phyloP scores from a whole-genome alignment of 2,329 filamentous ascomycete species.

The Botrytis cinerea region DNA sequence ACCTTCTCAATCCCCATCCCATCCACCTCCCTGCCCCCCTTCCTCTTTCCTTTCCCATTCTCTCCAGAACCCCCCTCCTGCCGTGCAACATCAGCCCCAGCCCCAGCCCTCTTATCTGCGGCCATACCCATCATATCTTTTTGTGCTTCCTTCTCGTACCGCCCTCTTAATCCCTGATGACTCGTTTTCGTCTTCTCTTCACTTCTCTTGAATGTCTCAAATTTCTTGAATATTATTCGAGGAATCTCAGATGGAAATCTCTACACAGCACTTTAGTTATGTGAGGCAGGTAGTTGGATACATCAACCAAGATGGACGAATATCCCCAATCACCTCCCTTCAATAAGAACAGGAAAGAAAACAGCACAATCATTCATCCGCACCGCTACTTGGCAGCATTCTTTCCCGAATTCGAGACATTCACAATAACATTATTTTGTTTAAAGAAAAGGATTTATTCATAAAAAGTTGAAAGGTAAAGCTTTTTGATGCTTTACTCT shows the following conservation, averaged over 20 bases:
- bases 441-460: neutral
- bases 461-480: conserved; percentile 1
- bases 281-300: neutral
- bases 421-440: neutral
- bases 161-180: neutral
- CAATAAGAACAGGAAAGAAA: neutral
- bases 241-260: neutral
- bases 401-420: too few relatives aligned
- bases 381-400: conserved; percentile 9
- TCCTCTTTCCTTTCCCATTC: too few relatives aligned
- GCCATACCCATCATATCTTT: neutral
- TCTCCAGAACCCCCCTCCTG: neutral
- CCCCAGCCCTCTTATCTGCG: neutral
- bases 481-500: neutral
- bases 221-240: neutral
- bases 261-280: neutral
- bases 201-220: conserved; percentile 7
- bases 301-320: neutral
- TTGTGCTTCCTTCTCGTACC: neutral
- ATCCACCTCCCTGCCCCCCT: neutral
- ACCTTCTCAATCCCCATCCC: neutral
- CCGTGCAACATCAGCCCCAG: conserved; percentile 15
- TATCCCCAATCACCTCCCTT: neutral
- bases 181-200: conserved; percentile 7
- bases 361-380: neutral